Evolutionary conservation across 768 basidiomycete species (phyloP), one percentile per base, ranked within the genome.

Genomic region (Inosperma sp.): DNA sequence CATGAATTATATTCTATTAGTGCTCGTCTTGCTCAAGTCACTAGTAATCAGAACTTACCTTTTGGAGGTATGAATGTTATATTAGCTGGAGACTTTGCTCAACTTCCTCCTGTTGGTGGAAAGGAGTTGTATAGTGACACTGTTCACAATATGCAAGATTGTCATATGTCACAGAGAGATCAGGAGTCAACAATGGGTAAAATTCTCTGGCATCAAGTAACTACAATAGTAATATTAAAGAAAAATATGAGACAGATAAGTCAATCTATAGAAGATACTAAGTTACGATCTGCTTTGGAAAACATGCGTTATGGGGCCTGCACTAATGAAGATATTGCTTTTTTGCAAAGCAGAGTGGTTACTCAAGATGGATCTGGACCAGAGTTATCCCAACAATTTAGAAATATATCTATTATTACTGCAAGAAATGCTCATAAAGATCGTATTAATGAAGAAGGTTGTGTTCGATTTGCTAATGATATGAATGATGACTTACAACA

Each of bases 61-160:
- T 68, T 69, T 59, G 71, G 71, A 19, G 71, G 72, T 1, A 62
- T 71, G 21, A 71, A 70, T 48, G 61, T 76, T 36, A 69, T 76
- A n/a, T 64, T 76, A 51, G 72, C 73, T 12, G 73, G 73, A 13
- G 74, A 76, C 47, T 74, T 76, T 65, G 72, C 70, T 2, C 74
- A 78, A 39, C 52, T 76, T 0, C 71, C 71, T 3, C 74, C 68
- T 26, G 63, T 57, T 3, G 48, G 41, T 17, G 63, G 64, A 2
- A 29, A 48, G 48, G 29, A 49, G 7, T 37, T 62, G 14, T 62
- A 56, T 25, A 53, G 35, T 54, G 43, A 26, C 31, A 34, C n/a
- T 8, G 47, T 57, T 10, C 43, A n/a, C 7, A 49, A 19, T 19
- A 37, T 49, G 22, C 46, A 40, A 17, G 36, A 36, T 14, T 14